Evolutionary conservation across 2,329 filamentous ascomycete species (phyloP).

Genomic region (Cladosporium oxysporum): DNA sequence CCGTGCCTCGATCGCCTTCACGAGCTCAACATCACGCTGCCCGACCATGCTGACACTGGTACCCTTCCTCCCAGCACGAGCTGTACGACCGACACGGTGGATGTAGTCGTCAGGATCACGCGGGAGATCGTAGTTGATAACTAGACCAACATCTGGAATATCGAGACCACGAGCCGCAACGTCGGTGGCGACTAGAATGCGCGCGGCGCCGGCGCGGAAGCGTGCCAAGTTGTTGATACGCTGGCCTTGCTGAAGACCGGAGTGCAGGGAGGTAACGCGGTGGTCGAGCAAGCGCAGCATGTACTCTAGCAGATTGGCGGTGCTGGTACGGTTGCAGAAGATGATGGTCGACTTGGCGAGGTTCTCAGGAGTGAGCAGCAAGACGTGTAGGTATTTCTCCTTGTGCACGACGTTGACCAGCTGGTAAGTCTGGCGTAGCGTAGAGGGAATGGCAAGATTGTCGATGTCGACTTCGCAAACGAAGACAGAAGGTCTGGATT

Average conservation of each 20-base stretch:
- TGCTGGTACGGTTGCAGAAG: slow-evolving; percentile 90
- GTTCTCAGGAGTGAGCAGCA: slow-evolving; percentile 79
- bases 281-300: slow-evolving; percentile 82
- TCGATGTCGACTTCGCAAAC: slow-evolving; percentile 82
- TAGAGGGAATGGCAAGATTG: slow-evolving; percentile 73
- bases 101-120: slow-evolving; percentile 98
- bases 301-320: slow-evolving; percentile 86
- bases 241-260: slow-evolving; percentile 79
- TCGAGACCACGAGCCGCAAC: slow-evolving; percentile 93
- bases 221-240: slow-evolving; percentile 84
- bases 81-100: slow-evolving; percentile 92
- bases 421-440: slow-evolving; percentile 80
- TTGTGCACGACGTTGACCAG: slow-evolving; percentile 89
- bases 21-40: slow-evolving; percentile 85
- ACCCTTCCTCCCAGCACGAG: slow-evolving; percentile 82
- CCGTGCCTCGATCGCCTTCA: slow-evolving; percentile 85
- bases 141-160: slow-evolving; percentile 86
- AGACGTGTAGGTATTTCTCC: slow-evolving; percentile 89
- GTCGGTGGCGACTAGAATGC: slow-evolving; percentile 91
- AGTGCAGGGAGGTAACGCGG: slow-evolving; percentile 89
- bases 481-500: slow-evolving; percentile 75
- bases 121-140: slow-evolving; percentile 94
- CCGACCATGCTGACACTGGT: slow-evolving; percentile 86
- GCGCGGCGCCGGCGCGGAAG: slow-evolving; percentile 85
- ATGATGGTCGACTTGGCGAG: slow-evolving; percentile 77